Conservation (phyloP, 257 asterid genomes). For the Solanum ossicruentum region DNA sequence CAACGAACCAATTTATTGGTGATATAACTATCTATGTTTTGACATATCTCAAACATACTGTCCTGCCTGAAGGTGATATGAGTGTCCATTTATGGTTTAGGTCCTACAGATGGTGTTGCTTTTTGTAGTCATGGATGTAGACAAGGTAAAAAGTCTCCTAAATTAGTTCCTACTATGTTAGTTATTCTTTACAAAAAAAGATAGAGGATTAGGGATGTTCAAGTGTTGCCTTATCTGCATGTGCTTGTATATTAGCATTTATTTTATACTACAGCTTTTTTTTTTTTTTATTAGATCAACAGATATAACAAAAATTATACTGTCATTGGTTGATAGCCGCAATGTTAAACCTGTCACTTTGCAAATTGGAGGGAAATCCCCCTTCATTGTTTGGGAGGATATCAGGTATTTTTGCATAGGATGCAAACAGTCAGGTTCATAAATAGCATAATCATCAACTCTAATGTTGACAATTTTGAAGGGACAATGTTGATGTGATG, state of each 20-base stretch:
- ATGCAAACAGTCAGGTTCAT: background rate
- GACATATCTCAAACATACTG: conserved; percentile 41
- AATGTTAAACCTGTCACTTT: conserved; percentile 34
- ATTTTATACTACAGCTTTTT: conserved; percentile 14
- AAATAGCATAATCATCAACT: background rate
- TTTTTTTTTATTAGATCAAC: conserved; percentile 88
- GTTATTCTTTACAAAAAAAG: background rate
- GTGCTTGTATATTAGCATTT: background rate
- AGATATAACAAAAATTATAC: conserved; percentile 58
- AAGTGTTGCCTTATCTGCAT: background rate
- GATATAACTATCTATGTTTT: background rate
- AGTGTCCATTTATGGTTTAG: conserved; percentile 75
- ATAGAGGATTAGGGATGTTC: no score
- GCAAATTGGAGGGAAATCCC: conserved; percentile 95
- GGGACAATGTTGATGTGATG: conserved; percentile 98
- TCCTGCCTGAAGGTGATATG: conserved; percentile 75
- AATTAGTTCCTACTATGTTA: no score
- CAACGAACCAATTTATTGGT: background rate
- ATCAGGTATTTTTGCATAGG: conserved; percentile 40
- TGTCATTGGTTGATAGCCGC: conserved; percentile 67
- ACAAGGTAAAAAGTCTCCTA: conserved; percentile 39
- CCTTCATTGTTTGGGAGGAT: conserved; percentile 91
- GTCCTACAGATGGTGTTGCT: conserved; percentile 81
- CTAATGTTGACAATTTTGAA: conserved; percentile 5
- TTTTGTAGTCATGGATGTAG: conserved; percentile 97